Evolutionary conservation across 257 asterid species (phyloP).

Genomic region (Parsonsia alboflavescens): DNA sequence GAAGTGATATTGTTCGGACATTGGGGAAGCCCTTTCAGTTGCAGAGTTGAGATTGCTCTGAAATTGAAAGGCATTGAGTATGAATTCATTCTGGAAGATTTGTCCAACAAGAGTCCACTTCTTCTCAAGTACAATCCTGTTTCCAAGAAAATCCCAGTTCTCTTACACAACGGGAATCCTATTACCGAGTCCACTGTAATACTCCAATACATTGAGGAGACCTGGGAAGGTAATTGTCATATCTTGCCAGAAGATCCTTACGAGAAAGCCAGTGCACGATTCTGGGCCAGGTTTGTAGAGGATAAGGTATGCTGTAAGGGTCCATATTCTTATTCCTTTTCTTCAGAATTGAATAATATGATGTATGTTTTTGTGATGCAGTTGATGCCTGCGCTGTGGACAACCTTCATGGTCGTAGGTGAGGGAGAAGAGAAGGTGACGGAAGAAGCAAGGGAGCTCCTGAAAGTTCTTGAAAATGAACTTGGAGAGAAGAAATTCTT

Average conservation of each 20-base stretch:
- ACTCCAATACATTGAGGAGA: constrained; percentile 25
- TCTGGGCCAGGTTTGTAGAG: constrained; percentile 38
- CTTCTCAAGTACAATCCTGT: constrained; percentile 38
- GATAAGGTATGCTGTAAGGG: constrained; percentile 28
- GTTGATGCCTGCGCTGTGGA: no score
- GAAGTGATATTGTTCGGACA: constrained; percentile 31
- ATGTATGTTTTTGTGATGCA: no score
- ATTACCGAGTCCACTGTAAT: constrained; percentile 32
- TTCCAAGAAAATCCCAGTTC: constrained; percentile 29
- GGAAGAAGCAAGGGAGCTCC: constrained; percentile 27
- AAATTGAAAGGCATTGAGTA: constrained; percentile 33
- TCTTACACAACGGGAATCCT: constrained; percentile 39
- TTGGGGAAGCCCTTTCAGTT: constrained; percentile 28
- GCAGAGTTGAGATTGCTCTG: constrained; percentile 31
- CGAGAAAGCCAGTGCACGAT: constrained; percentile 30
- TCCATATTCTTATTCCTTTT: background rate
- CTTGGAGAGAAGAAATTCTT: background rate
- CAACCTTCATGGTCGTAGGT: background rate
- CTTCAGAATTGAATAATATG: no score
- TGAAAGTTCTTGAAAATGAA: constrained; percentile 28
- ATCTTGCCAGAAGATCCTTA: constrained; percentile 33
- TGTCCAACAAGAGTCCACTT: constrained; percentile 15
- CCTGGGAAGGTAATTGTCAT: background rate
- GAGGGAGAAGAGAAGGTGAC: constrained; percentile 31
- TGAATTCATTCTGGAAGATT: constrained; percentile 11